Evolutionary conservation across 2,329 filamentous ascomycete species (phyloP).

Genomic region (Colletotrichum tabaci): DNA sequence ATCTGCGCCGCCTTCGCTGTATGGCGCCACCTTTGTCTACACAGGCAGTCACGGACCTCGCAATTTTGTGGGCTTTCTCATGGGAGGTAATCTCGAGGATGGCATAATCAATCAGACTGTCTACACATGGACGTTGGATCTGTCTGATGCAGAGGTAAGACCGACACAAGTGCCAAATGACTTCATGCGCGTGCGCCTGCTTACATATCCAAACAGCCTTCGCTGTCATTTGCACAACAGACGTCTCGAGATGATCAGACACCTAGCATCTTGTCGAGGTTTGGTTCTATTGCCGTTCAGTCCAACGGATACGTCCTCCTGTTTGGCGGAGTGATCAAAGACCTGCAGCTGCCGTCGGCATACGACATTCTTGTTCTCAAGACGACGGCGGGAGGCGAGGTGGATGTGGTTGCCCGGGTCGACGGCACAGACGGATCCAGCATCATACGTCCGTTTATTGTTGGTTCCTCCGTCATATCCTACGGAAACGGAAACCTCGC

Average conservation of each 20-base stretch:
- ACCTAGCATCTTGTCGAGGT: constrained; percentile 51
- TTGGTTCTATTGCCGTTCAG: constrained; percentile 58
- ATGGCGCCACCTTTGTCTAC: constrained; percentile 60
- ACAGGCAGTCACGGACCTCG: constrained; percentile 46
- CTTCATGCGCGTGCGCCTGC: not conserved
- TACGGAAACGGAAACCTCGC: constrained; percentile 66
- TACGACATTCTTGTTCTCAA: constrained; percentile 65
- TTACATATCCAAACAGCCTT: constrained; percentile 8
- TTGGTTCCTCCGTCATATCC: constrained; percentile 74
- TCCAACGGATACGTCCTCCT: constrained; percentile 51
- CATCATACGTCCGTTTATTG: constrained; percentile 73
- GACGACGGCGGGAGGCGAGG: constrained; percentile 39
- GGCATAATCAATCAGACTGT: constrained; percentile 75
- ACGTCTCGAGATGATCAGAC: not conserved
- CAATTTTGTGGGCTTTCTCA: constrained; percentile 71
- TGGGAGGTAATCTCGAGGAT: constrained; percentile 79
- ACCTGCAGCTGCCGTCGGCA: constrained; percentile 59
- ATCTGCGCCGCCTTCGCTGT: constrained; percentile 55
- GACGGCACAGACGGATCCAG: constrained; percentile 50
- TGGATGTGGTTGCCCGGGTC: constrained; percentile 56
- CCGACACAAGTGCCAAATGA: constrained; percentile 5
- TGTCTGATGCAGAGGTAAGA: constrained; percentile 56
- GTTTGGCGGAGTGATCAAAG: constrained; percentile 60
- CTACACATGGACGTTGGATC: constrained; percentile 74
- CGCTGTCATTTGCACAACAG: constrained; percentile 15